Conservation (phyloP, 2,329 filamentous ascomycete species). For the Penicillium sp. region DNA sequence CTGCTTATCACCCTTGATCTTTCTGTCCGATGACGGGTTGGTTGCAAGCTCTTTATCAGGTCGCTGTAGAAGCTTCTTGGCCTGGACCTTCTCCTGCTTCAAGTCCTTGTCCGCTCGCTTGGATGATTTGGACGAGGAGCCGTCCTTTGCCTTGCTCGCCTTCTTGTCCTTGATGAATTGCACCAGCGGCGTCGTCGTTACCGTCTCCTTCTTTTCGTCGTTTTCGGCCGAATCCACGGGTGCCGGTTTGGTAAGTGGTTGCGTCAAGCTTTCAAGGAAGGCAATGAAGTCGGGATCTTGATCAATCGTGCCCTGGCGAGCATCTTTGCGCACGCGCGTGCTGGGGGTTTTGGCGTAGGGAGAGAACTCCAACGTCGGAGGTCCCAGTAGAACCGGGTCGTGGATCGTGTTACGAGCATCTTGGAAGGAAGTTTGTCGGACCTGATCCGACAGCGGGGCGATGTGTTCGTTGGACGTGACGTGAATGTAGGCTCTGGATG, state of each 20-base stretch:
- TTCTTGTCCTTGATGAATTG: constrained; percentile 92
- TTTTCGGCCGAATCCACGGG: constrained; percentile 51
- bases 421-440: constrained; percentile 69
- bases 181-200: constrained; percentile 82
- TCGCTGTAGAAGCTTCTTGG: constrained; percentile 43
- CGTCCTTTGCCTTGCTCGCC: constrained; percentile 70
- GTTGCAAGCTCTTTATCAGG: constrained; percentile 33
- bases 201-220: constrained; percentile 55
- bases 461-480: constrained; percentile 71
- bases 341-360: constrained; percentile 80
- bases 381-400: constrained; percentile 70
- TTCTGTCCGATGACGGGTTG: constrained; percentile 37
- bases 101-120: constrained; percentile 39
- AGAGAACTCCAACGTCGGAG: constrained; percentile 77
- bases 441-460: constrained; percentile 63
- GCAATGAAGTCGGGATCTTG: constrained; percentile 94
- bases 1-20: constrained; percentile 53
- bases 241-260: constrained; percentile 60
- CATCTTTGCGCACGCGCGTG: constrained; percentile 72
- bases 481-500: constrained; percentile 78
- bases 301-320: constrained; percentile 89
- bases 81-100: constrained; percentile 42
- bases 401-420: constrained; percentile 77
- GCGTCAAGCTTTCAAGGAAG: constrained; percentile 84
- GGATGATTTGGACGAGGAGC: constrained; percentile 39